Conservation (phyloP, 2,329 filamentous ascomycete species). For the Fusarium proliferatum region DNA sequence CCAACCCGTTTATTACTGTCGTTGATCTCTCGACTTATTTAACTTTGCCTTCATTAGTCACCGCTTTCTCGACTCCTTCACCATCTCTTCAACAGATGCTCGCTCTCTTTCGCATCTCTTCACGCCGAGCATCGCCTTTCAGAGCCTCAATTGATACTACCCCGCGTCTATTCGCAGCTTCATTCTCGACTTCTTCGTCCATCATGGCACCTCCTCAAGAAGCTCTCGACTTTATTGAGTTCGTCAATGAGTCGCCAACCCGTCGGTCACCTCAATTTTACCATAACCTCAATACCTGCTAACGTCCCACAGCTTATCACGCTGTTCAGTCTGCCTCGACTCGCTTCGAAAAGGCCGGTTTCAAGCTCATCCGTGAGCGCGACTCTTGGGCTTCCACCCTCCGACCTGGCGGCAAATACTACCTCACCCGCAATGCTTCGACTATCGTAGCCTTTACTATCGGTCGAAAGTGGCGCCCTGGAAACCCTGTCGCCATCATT, state of each 20-base stretch:
- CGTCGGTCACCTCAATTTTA: slow-evolving; percentile 65
- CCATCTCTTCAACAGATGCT: slow-evolving; percentile 35
- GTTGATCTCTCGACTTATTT: slow-evolving; percentile 15
- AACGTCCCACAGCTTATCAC: slow-evolving; percentile 79
- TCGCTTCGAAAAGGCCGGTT: slow-evolving; percentile 84
- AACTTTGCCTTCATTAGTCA: slow-evolving; percentile 1
- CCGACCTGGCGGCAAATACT: slow-evolving; percentile 92
- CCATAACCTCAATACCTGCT: slow-evolving; percentile 11
- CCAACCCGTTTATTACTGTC: slow-evolving; percentile 17
- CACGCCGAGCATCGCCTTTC: slow-evolving; percentile 21
- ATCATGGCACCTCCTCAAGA: slow-evolving; percentile 65
- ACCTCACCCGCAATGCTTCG: slow-evolving; percentile 91
- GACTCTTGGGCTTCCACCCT: slow-evolving; percentile 87
- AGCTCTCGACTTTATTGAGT: slow-evolving; percentile 88
- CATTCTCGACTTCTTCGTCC: slow-evolving; percentile 48
- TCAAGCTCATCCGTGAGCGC: slow-evolving; percentile 88
- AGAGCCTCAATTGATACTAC: slow-evolving; percentile 25
- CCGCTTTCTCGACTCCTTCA: slow-evolving; percentile 19
- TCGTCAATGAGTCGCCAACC: slow-evolving; percentile 93
- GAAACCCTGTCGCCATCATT: slow-evolving; percentile 91
- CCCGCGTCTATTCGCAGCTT: slow-evolving; percentile 7
- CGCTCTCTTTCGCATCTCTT: slow-evolving; percentile 23
- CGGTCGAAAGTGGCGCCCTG: slow-evolving; percentile 89
- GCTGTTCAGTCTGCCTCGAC: slow-evolving; percentile 83
- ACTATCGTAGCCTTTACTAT: slow-evolving; percentile 94